Evolutionary conservation across 2,329 filamentous ascomycete species (phyloP).

Genomic region (Xylariaceae sp.): DNA sequence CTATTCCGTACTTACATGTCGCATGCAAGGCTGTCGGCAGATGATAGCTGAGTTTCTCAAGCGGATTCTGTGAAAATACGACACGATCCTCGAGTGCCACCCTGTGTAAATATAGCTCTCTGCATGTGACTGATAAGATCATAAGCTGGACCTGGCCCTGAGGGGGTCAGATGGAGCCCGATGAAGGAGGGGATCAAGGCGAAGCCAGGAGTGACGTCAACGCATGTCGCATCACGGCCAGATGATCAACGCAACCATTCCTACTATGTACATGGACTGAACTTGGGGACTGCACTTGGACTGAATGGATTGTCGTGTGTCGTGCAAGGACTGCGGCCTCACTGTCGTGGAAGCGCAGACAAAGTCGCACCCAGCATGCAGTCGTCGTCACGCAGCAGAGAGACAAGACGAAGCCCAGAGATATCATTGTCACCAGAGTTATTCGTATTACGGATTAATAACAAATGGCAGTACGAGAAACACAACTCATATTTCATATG

Average conservation of each 20-base stretch:
- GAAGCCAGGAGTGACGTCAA: slow-evolving; percentile 15
- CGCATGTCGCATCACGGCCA: neutral
- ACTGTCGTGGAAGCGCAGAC: no score
- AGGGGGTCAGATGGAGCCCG: slow-evolving; percentile 3
- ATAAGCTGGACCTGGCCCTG: neutral
- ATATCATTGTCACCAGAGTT: no score
- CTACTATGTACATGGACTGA: neutral
- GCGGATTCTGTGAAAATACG: neutral
- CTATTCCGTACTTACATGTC: no score
- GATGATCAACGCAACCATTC: neutral
- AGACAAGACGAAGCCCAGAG: neutral
- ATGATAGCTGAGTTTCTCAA: no score
- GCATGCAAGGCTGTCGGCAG: no score
- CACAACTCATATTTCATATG: no score
- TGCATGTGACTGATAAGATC: slow-evolving; percentile 1
- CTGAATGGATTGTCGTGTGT: no score
- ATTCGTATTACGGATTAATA: no score
- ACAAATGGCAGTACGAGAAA: no score
- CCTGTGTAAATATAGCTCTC: neutral
- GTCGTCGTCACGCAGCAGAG: neutral
- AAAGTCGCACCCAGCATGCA: neutral
- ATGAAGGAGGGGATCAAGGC: neutral
- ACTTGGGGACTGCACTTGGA: no score
- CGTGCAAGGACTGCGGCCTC: no score
- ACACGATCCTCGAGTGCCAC: neutral